A percentile compares a stretch with the other conserved stretches of the same genome.
Evolutionary conservation across 1,284 basidiomycete genomes (phyloP).

Genomic region (Sphagnurus paluster): DNA sequence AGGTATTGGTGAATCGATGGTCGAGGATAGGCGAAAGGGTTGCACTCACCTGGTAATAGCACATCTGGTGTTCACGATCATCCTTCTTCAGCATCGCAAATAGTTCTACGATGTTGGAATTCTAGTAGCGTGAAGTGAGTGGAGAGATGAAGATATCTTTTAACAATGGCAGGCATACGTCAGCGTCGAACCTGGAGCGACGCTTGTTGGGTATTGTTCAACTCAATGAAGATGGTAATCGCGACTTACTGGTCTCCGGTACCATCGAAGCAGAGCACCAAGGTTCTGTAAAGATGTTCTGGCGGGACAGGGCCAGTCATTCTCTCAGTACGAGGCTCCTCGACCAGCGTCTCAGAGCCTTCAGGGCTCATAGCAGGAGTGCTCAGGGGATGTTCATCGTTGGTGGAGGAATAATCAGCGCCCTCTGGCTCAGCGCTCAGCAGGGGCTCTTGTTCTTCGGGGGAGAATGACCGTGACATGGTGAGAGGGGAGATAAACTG

Average conservation of each 20-base stretch:
- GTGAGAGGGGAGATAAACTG: too few species aligned
- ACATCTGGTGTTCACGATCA: constrained; percentile 38
- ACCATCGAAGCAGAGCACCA: constrained; percentile 54
- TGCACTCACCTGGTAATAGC: constrained; percentile 43
- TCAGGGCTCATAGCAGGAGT: too few species aligned
- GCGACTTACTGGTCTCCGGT: constrained; percentile 38
- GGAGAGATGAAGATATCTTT: not conserved
- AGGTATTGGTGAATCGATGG: constrained; percentile 9
- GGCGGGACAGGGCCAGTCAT: constrained; percentile 1
- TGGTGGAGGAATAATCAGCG: too few species aligned
- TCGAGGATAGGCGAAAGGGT: not conserved
- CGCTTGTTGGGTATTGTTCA: not conserved
- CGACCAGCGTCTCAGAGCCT: too few species aligned
- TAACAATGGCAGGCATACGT: constrained; percentile 23
- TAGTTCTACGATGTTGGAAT: constrained; percentile 36
- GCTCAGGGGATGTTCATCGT: too few species aligned
- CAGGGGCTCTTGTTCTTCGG: too few species aligned
- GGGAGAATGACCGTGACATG: too few species aligned
- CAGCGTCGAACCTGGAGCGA: constrained; percentile 35
- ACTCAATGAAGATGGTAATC: not conserved
- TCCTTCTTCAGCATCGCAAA: constrained; percentile 44
- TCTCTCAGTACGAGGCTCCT: not conserved
- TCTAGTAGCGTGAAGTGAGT: not conserved
- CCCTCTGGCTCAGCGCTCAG: too few species aligned
- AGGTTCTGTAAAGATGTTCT: constrained; percentile 29